Conservation (phyloP, 192 early-diverging fungal species). For the Ambispora gerdemannii region DNA sequence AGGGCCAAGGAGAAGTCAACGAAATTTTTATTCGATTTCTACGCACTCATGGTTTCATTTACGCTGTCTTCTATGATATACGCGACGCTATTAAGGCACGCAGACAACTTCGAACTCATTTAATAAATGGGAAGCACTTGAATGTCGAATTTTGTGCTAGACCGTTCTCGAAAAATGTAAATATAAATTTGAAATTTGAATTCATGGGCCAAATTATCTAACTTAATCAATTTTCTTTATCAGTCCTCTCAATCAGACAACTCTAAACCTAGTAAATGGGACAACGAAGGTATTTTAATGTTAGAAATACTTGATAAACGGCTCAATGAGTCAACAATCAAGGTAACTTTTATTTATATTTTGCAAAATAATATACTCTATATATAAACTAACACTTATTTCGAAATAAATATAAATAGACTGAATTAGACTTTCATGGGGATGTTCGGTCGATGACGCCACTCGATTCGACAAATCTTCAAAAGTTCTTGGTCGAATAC, state of each 20-base stretch:
- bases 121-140: background rate
- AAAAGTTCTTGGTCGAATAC: slow-evolving; percentile 35
- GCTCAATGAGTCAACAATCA: background rate
- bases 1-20: background rate
- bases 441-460: background rate
- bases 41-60: background rate
- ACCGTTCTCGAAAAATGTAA: background rate
- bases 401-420: no score
- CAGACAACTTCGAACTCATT: background rate
- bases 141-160: background rate
- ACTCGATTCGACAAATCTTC: background rate
- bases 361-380: no score
- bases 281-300: background rate
- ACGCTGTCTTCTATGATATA: background rate
- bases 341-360: no score
- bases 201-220: background rate
- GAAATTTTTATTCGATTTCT: background rate
- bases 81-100: background rate
- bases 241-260: background rate
- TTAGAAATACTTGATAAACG: background rate
- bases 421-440: background rate
- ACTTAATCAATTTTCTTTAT: background rate
- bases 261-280: background rate
- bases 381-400: no score
- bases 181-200: background rate